A percentile compares a stretch with the other conserved stretches of the same genome.
Conservation (phyloP, 1,139 yeast species). For the Ogataea hybrid region DNA sequence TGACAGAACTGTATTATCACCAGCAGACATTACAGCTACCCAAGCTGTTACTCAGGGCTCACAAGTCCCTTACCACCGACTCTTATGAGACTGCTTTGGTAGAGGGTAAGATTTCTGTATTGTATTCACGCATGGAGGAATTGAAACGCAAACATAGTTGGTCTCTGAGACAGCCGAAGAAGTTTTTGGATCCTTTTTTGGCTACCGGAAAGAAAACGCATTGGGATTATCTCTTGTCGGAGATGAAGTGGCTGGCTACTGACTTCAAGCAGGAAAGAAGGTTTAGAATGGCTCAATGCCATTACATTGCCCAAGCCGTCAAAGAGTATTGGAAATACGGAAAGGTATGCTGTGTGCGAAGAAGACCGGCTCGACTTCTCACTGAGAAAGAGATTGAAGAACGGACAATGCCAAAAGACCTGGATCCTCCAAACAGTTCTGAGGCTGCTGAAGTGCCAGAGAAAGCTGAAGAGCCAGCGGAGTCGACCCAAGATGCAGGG, state of each 20-base stretch:
- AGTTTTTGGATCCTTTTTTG: conserved; percentile 63
- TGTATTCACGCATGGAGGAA: conserved; percentile 90
- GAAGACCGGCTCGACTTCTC: conserved; percentile 37
- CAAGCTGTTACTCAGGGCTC: conserved; percentile 81
- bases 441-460: neutral
- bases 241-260: conserved; percentile 80
- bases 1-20: conserved; percentile 82
- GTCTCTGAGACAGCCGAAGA: conserved; percentile 85
- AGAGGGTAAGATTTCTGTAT: conserved; percentile 94
- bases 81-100: conserved; percentile 80
- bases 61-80: conserved; percentile 81
- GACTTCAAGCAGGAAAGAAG: conserved; percentile 75
- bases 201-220: conserved; percentile 43
- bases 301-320: conserved; percentile 67
- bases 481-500: neutral
- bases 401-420: neutral
- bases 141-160: conserved; percentile 83
- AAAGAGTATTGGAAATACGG: conserved; percentile 80
- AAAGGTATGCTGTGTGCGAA: conserved; percentile 59
- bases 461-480: no score
- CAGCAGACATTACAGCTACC: conserved; percentile 86
- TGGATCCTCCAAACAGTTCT: neutral
- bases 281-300: conserved; percentile 68
- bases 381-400: conserved; percentile 3
- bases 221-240: conserved; percentile 75